Conservation (phyloP, 1,284 basidiomycete genomes). For the Peniophora sp. region DNA sequence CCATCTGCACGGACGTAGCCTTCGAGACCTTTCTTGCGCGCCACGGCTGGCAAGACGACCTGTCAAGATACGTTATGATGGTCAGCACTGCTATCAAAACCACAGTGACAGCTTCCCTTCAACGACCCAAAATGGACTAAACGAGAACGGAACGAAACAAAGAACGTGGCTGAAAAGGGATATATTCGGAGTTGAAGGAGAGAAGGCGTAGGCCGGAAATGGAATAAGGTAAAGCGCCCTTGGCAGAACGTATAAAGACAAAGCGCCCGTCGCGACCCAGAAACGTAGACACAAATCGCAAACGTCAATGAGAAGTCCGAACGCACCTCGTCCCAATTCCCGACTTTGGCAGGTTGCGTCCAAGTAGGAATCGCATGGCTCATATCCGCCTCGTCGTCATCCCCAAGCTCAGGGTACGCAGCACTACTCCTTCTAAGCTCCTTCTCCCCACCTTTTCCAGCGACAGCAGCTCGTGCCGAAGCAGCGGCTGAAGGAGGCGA, state of each 20-base stretch:
- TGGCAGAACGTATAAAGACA: too few species aligned
- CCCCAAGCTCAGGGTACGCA: constrained; percentile 50
- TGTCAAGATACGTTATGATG: constrained; percentile 12
- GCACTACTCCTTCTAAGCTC: constrained; percentile 41
- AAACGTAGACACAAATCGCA: not conserved
- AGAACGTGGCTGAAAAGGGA: constrained; percentile 2
- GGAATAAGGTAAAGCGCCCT: constrained; percentile 1
- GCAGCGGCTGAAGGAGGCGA: constrained; percentile 19
- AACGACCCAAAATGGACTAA: too few species aligned
- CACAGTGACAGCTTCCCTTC: too few species aligned
- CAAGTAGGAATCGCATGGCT: constrained; percentile 68
- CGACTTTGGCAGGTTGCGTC: constrained; percentile 60
- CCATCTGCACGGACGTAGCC: constrained; percentile 60
- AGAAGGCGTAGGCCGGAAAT: constrained; percentile 6
- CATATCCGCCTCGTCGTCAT: constrained; percentile 30
- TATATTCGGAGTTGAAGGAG: constrained; percentile 3
- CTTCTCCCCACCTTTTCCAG: constrained; percentile 14
- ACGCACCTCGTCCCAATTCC: constrained; percentile 76
- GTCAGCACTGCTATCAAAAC: too few species aligned
- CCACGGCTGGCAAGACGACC: constrained; percentile 70
- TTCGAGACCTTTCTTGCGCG: constrained; percentile 73
- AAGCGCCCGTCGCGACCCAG: too few species aligned
- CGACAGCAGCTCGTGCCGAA: constrained; percentile 8
- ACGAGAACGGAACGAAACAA: not conserved
- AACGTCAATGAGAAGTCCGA: not conserved